Conservation (phyloP, 306 rosid genomes). For the Leucaena leucocephala region DNA sequence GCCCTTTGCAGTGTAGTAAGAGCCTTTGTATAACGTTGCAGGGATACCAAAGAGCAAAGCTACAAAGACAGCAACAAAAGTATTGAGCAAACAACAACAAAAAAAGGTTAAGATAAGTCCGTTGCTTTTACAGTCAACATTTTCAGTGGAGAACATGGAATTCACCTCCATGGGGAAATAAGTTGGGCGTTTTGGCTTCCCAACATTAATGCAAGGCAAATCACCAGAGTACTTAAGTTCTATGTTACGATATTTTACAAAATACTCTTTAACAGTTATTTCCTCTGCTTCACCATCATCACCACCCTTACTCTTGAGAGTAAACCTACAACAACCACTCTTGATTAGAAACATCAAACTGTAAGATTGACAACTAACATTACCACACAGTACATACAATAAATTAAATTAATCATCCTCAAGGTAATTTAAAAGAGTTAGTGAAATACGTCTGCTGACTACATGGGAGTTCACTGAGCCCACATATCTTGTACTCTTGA, state of each 20-base stretch:
- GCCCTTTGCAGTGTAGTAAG: slow-evolving; percentile 81
- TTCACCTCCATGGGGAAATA: slow-evolving; percentile 84
- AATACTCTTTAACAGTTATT: slow-evolving; percentile 83
- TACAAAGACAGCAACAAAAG: slow-evolving; percentile 26
- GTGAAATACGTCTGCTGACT: slow-evolving; percentile 64
- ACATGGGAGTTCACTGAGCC: slow-evolving; percentile 85
- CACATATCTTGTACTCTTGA: slow-evolving; percentile 75
- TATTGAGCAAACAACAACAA: not conserved
- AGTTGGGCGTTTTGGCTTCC: slow-evolving; percentile 94
- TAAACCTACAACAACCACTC: slow-evolving; percentile 54
- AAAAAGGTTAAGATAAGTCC: not conserved
- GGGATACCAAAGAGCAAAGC: slow-evolving; percentile 80
- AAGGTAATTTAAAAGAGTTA: not conserved
- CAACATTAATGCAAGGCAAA: slow-evolving; percentile 90
- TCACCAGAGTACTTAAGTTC: slow-evolving; percentile 70
- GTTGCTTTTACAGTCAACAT: slow-evolving; percentile 4
- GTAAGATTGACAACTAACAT: slow-evolving; percentile 12
- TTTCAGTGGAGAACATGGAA: slow-evolving; percentile 17
- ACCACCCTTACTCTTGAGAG: slow-evolving; percentile 64
- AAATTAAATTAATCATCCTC: not conserved
- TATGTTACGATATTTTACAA: slow-evolving; percentile 65
- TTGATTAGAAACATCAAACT: not conserved
- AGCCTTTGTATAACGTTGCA: slow-evolving; percentile 90
- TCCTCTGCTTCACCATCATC: slow-evolving; percentile 46
- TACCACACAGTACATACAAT: slow-evolving; percentile 14